phyloP scores from a whole-genome alignment of 1,139 yeast species.

The Saccharomyces hybrid region DNA sequence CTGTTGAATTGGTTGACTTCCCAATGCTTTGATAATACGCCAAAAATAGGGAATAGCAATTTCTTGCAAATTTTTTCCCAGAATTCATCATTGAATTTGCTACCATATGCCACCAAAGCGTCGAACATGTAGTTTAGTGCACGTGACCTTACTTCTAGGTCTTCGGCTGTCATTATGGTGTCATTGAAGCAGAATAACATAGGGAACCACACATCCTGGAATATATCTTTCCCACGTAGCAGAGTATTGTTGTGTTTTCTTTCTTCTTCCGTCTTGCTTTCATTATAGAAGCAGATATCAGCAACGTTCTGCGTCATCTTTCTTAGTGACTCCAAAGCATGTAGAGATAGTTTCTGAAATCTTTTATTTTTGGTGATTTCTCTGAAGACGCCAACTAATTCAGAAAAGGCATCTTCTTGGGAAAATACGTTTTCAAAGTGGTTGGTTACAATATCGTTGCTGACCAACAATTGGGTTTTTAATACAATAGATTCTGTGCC shows the following conservation, averaged over 20 bases:
- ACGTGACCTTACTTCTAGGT: constrained; percentile 85
- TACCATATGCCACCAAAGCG: constrained; percentile 71
- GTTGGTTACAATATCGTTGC: constrained; percentile 49
- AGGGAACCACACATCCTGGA: constrained; percentile 52
- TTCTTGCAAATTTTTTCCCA: constrained; percentile 80
- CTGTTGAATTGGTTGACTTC: constrained; percentile 57
- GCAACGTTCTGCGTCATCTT: constrained; percentile 57
- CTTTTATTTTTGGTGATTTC: constrained; percentile 77
- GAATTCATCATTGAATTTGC: constrained; percentile 59
- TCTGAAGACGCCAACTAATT: constrained; percentile 68
- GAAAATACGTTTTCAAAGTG: constrained; percentile 56
- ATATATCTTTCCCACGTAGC: constrained; percentile 34
- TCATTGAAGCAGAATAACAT: constrained; percentile 78
- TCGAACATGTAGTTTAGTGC: constrained; percentile 82
- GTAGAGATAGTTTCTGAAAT: constrained; percentile 74
- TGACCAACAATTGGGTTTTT: constrained; percentile 57
- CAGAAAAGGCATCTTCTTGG: constrained; percentile 66
- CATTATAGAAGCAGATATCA: constrained; percentile 35
- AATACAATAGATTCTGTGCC: constrained; percentile 48
- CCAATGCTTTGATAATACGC: constrained; percentile 70
- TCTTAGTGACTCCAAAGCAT: constrained; percentile 71
- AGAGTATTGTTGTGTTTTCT: constrained; percentile 40
- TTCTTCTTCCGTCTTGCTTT: constrained; percentile 41
- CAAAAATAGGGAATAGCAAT: constrained; percentile 83
- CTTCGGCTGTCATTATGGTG: constrained; percentile 88